Percentiles rank a stretch among this genome's conserved stretches.
These are phyloP conservation scores for Teunomyces tritomae DNA, from an alignment of 805 yeast species.

Conservation along the genomic window DNA sequence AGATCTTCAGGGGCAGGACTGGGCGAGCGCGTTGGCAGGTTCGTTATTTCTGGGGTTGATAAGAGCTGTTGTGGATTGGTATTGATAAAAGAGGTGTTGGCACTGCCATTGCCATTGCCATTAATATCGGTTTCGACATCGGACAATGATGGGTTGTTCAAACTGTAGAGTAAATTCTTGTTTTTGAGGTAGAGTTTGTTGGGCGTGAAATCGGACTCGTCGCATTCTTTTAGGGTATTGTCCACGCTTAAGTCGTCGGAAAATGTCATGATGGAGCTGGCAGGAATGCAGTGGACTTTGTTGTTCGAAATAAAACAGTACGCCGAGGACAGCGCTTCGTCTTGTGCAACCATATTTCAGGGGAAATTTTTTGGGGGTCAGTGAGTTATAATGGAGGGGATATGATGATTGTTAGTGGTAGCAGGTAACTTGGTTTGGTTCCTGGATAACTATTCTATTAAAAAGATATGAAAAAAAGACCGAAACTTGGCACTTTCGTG, in stretches of 20 bases:
- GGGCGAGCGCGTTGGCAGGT: slow-evolving; percentile 2
- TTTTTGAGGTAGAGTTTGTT: slow-evolving; percentile 15
- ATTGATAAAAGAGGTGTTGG: background rate
- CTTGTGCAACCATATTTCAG: background rate
- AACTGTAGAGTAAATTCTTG: slow-evolving; percentile 22
- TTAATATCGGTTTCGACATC: slow-evolving; percentile 12
- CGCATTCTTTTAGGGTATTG: slow-evolving; percentile 5
- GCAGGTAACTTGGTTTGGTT: background rate
- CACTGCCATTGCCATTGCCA: too few species aligned
- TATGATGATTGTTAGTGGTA: background rate
- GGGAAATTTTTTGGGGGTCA: too few species aligned
- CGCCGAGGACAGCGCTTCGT: slow-evolving; percentile 15
- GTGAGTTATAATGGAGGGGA: too few species aligned
- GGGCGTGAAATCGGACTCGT: slow-evolving; percentile 14
- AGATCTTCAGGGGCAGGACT: slow-evolving; percentile 4
- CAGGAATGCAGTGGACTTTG: slow-evolving; percentile 25
- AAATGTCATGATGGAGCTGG: slow-evolving; percentile 13
- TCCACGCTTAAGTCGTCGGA: slow-evolving; percentile 4
- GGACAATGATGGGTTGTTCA: slow-evolving; percentile 26
- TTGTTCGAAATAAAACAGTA: slow-evolving; percentile 26
- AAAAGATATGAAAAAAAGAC: background rate
- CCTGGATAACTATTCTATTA: background rate
- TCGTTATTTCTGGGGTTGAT: background rate
- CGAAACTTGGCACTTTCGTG: background rate
- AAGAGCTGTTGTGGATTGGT: background rate